phyloP scores from a whole-genome alignment of 1,284 basidiomycete genomes.

The Malassezia arunalokei region DNA sequence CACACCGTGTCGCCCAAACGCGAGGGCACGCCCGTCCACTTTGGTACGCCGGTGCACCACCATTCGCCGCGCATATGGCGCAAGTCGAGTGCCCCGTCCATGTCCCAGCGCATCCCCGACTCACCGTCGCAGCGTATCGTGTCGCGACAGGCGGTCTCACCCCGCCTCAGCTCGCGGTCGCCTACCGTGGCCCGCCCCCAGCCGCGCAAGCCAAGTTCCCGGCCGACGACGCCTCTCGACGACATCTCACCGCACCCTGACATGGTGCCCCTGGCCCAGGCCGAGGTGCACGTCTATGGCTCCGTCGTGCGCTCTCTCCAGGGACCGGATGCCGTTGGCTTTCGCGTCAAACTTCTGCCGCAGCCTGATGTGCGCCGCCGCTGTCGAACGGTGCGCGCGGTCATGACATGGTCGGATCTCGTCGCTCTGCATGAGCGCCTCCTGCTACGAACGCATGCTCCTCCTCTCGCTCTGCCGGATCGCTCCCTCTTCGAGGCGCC shows the following conservation, averaged over 20 bases:
- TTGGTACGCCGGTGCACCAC: neutral
- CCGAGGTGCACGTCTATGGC: neutral
- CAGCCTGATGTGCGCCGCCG: neutral
- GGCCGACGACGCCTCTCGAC: constrained; percentile 1
- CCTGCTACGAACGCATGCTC: neutral
- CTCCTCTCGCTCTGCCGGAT: neutral
- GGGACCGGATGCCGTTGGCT: neutral
- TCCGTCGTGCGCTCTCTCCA: neutral
- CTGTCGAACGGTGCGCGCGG: neutral
- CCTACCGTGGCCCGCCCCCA: neutral
- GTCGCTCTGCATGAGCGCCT: constrained; percentile 2
- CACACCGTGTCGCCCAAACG: neutral
- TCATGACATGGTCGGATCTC: constrained; percentile 8
- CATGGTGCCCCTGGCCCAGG: neutral
- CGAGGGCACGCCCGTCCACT: no score
- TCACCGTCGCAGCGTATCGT: constrained; percentile 1
- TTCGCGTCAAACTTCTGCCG: constrained; percentile 3
- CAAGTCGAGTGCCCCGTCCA: constrained; percentile 1
- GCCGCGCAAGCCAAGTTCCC: neutral
- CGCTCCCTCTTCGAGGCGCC: constrained; percentile 3
- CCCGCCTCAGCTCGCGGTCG: neutral
- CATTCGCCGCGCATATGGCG: constrained; percentile 5
- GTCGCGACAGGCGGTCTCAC: neutral
- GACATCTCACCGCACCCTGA: neutral
- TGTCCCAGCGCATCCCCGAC: neutral